phyloP scores from a whole-genome alignment of 176 grass and related monocot genomes.

The Musa beccarii region DNA sequence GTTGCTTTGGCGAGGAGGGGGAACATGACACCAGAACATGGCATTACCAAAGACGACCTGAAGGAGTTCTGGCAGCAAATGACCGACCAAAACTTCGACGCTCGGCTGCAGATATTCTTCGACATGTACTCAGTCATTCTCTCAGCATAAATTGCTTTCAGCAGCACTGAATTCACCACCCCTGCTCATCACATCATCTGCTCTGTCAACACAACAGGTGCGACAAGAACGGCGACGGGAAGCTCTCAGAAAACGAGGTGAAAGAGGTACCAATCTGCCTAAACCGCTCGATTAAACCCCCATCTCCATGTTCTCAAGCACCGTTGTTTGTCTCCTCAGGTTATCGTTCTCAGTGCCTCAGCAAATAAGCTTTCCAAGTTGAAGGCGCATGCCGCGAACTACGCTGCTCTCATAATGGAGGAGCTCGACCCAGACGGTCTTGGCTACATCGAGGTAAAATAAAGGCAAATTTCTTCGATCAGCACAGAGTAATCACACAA shows the following conservation, averaged over 20 bases:
- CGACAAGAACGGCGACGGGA: constrained; percentile 98
- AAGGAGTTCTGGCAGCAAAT: constrained; percentile 98
- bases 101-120: constrained; percentile 90
- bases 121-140: constrained; percentile 61
- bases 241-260: constrained; percentile 95
- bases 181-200: background rate
- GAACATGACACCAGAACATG: constrained; percentile 38
- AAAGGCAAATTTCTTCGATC: background rate
- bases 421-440: constrained; percentile 89
- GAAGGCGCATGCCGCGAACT: constrained; percentile 78
- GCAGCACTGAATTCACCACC: background rate
- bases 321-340: constrained; percentile 21
- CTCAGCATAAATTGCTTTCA: background rate
- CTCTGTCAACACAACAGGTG: constrained; percentile 43
- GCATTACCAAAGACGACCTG: constrained; percentile 67
- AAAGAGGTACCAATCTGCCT: constrained; percentile 51
- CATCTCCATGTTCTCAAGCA: background rate
- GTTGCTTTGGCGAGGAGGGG: constrained; percentile 60
- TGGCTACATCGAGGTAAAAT: constrained; percentile 83
- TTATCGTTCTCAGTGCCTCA: constrained; percentile 88
- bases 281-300: background rate
- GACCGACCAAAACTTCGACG: constrained; percentile 97
- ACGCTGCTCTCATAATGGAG: constrained; percentile 94
- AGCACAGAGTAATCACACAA: background rate
- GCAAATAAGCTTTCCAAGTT: constrained; percentile 87